phyloP scores from a whole-genome alignment of 2,329 filamentous ascomycete genomes.

The Daldinia eschscholtzii region DNA sequence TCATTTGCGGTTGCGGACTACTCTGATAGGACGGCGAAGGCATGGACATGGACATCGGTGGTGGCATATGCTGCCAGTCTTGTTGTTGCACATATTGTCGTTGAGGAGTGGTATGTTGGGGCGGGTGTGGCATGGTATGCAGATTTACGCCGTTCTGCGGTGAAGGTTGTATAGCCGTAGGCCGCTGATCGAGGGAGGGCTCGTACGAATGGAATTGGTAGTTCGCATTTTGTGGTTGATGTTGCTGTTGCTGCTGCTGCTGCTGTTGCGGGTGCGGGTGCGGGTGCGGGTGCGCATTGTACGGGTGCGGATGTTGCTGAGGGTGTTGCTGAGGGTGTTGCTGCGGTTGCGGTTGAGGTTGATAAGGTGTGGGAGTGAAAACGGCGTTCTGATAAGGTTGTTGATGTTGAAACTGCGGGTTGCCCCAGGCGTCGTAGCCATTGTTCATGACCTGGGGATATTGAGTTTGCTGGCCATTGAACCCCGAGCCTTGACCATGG shows the following conservation, averaged over 20 bases:
- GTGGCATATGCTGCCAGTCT: slow-evolving; percentile 48
- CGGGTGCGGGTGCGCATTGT: slow-evolving; percentile 45
- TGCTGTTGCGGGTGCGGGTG: slow-evolving; percentile 36
- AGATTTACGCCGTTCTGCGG: slow-evolving; percentile 44
- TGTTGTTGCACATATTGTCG: slow-evolving; percentile 55
- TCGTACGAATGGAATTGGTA: slow-evolving; percentile 51
- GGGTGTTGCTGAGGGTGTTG: slow-evolving; percentile 39
- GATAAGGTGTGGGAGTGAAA: slow-evolving; percentile 46
- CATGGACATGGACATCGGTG: slow-evolving; percentile 47
- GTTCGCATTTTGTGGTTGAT: slow-evolving; percentile 46
- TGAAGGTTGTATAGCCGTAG: slow-evolving; percentile 32
- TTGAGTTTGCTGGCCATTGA: slow-evolving; percentile 48
- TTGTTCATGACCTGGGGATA: slow-evolving; percentile 46
- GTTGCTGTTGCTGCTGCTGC: slow-evolving; percentile 47
- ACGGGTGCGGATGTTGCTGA: slow-evolving; percentile 29
- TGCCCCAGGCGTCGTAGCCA: slow-evolving; percentile 48
- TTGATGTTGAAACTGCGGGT: slow-evolving; percentile 45
- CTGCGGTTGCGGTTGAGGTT: slow-evolving; percentile 21
- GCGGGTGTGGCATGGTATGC: slow-evolving; percentile 54
- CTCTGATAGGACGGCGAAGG: slow-evolving; percentile 61
- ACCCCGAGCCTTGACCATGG: slow-evolving; percentile 50
- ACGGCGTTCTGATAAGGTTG: slow-evolving; percentile 42
- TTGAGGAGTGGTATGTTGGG: slow-evolving; percentile 54
- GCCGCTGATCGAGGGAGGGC: slow-evolving; percentile 50
- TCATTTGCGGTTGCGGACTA: slow-evolving; percentile 21